Conservation (phyloP, 768 basidiomycete genomes). For the Mycena sanguinolenta region DNA sequence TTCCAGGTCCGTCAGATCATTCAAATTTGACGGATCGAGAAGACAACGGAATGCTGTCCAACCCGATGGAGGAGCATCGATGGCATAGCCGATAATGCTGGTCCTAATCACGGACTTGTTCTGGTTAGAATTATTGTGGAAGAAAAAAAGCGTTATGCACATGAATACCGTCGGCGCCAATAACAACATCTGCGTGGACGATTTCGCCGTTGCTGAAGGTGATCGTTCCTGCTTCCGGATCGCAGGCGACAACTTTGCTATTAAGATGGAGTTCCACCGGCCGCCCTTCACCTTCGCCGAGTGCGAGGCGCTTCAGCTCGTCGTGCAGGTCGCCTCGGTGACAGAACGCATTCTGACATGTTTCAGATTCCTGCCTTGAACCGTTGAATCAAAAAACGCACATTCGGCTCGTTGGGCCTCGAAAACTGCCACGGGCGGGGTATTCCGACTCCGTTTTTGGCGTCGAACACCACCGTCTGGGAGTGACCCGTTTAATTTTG, state of each 20-base stretch:
- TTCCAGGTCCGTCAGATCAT: no score
- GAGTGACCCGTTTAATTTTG: constrained; percentile 14
- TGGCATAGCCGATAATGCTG: no score
- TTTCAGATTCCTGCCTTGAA: background rate
- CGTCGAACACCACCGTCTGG: constrained; percentile 13
- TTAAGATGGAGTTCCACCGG: constrained; percentile 18
- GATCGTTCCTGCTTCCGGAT: constrained; percentile 45
- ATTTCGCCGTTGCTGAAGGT: constrained; percentile 52
- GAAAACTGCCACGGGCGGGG: background rate
- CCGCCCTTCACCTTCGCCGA: constrained; percentile 4
- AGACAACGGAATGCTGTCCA: no score
- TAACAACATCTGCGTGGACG: constrained; percentile 43
- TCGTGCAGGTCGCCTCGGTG: constrained; percentile 24
- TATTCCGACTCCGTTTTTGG: constrained; percentile 3
- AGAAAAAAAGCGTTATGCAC: no score
- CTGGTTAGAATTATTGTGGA: no score
- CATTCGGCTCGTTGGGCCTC: background rate
- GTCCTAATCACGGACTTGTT: no score
- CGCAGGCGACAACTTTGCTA: constrained; percentile 19
- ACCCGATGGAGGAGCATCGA: no score
- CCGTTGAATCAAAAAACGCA: constrained; percentile 27
- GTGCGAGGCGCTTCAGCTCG: constrained; percentile 27
- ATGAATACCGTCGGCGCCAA: no score
- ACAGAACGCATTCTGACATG: background rate
- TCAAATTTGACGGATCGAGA: no score